Conservation (phyloP, 495 filamentous ascomycete species). For the Aspergillus incahuasiensis region DNA sequence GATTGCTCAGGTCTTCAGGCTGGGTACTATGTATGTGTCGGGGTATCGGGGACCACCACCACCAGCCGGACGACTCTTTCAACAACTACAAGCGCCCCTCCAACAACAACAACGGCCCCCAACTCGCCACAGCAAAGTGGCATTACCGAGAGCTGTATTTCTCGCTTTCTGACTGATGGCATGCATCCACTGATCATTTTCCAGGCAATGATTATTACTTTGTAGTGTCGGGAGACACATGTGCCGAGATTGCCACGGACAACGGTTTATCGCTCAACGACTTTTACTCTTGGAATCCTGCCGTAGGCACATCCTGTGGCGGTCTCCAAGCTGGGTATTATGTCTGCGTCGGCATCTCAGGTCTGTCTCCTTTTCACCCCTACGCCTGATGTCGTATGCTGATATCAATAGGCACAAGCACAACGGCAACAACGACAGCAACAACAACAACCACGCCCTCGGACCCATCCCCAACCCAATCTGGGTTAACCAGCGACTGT, state of each 20-base stretch:
- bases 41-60: neutral
- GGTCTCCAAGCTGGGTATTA: slow-evolving; percentile 6
- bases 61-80: neutral
- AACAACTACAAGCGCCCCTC: neutral
- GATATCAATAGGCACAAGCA: slow-evolving; percentile 8
- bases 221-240: slow-evolving; percentile 9
- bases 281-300: slow-evolving; percentile 18
- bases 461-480: neutral
- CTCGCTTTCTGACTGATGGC: neutral
- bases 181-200: too few species aligned
- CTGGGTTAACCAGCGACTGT: neutral
- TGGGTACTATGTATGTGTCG: slow-evolving; percentile 9
- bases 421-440: neutral
- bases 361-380: too few species aligned
- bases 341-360: slow-evolving; percentile 1
- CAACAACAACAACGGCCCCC: neutral
- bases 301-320: slow-evolving; percentile 7
- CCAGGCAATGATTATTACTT: slow-evolving; percentile 9
- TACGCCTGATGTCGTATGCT: too few species aligned
- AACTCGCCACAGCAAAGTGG: slow-evolving; percentile 1
- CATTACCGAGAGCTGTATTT: neutral
- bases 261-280: neutral
- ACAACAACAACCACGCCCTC: neutral
- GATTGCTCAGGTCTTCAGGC: slow-evolving; percentile 4
- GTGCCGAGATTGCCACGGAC: neutral